phyloP scores from a whole-genome alignment of 352 stramenopile genomes.

The Achlya hypogyna region DNA sequence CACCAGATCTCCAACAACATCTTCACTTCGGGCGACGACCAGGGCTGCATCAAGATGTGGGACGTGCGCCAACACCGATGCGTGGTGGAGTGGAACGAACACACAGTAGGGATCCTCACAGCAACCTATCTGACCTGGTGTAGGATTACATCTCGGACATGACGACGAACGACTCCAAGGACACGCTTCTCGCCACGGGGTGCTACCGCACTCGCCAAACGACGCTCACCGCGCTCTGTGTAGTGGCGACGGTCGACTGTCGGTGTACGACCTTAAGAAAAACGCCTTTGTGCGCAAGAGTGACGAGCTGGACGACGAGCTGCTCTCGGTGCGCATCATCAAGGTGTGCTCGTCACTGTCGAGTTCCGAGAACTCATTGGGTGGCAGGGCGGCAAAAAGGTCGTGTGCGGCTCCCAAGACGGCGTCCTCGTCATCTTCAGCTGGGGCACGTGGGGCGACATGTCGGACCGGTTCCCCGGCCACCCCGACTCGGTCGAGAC shows the following conservation, averaged over 20 bases:
- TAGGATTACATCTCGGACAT: constrained; percentile 93
- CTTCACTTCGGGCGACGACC: constrained; percentile 70
- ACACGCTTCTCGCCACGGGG: constrained; percentile 81
- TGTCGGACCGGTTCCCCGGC: constrained; percentile 91
- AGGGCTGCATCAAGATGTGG: constrained; percentile 82
- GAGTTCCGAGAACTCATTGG: neutral
- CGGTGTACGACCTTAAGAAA: constrained; percentile 86
- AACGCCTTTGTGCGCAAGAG: constrained; percentile 72
- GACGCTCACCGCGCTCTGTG: neutral
- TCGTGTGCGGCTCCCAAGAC: constrained; percentile 92
- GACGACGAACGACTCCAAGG: constrained; percentile 64
- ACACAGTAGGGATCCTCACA: constrained; percentile 42
- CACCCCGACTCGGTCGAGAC: constrained; percentile 93
- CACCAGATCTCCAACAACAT: constrained; percentile 61
- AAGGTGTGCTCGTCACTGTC: constrained; percentile 29
- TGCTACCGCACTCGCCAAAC: neutral
- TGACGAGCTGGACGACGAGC: constrained; percentile 75
- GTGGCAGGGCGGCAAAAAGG: constrained; percentile 84
- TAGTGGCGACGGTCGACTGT: constrained; percentile 86
- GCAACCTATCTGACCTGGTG: neutral
- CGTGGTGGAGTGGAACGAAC: constrained; percentile 86
- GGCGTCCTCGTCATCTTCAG: constrained; percentile 93
- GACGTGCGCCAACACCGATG: constrained; percentile 76
- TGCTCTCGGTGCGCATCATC: constrained; percentile 62
- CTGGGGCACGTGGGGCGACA: constrained; percentile 94